Evolutionary conservation across 805 yeast genomes (phyloP), one percentile per base, ranked within the genome.

Genomic region (Lipomyces orientalis): DNA sequence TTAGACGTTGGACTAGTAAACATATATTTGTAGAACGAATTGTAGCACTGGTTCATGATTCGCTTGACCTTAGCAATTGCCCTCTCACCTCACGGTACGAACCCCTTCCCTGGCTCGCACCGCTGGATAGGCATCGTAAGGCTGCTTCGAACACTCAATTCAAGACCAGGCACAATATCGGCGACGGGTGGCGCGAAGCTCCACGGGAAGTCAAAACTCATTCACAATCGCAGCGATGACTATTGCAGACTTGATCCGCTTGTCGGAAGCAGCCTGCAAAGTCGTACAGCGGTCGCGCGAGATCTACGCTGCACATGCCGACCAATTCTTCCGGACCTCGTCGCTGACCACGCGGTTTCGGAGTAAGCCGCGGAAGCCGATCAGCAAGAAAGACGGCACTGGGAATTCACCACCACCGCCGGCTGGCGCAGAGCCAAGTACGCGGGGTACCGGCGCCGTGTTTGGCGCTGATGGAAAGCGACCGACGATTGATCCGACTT

Each of bases 161-260:
- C 49, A 43, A n/a, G 49, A 3, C 16, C 22, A 43, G 49, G 9
- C 49, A 37, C 43, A 37, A 37, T 37, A 25, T 37, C 43, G 6
- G 49, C 49, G 49, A 43, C 14, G 4, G 43, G 43, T 9, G 49
- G 8, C 49, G 16, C 4, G 16, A 37, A 43, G 29, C 29, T 43
- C 49, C 4, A 43, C 49, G 10, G 10, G 29, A 25, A 25, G 29
- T 25, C 49, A 43, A 6, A n/a, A n/a, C 2, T 37, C 49, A 43
- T 16, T 43, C n/a, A 43, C 22, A 43, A n/a, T n/a, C 22, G 34
- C 55, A 22, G 35, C 29, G 29, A 59, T 65, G 69, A 62, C 67
- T 8, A 46, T 63, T 22, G 54, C 71, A 7, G 71, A 68, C 57
- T 35, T 68, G 1, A 65, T 68, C 12, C 66, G 69, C 25, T 34